Evolutionary conservation across 495 filamentous ascomycete genomes (phyloP).

Genomic region (Peziza echinospora): DNA sequence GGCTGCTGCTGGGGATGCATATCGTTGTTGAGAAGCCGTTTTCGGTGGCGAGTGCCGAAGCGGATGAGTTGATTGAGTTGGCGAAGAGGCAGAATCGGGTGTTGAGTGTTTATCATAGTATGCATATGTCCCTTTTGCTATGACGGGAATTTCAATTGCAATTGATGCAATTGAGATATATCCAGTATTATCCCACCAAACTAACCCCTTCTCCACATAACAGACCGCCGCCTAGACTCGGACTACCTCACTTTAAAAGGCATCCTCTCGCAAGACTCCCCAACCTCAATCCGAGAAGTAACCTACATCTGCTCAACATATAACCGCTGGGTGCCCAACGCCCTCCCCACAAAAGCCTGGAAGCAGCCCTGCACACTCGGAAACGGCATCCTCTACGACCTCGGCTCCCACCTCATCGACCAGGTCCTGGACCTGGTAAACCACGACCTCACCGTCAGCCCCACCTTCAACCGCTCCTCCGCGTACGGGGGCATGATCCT

Average conservation of each 20-base stretch:
- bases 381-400: slow-evolving; percentile 56
- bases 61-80: slow-evolving; percentile 42
- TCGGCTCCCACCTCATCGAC: slow-evolving; percentile 68
- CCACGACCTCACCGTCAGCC: too few species aligned
- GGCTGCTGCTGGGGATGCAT: slow-evolving; percentile 56
- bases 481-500: slow-evolving; percentile 53
- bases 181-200: too few species aligned
- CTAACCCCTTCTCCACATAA: too few species aligned
- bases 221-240: slow-evolving; percentile 59
- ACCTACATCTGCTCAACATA: slow-evolving; percentile 26
- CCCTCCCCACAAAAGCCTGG: slow-evolving; percentile 37
- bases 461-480: too few species aligned
- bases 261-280: slow-evolving; percentile 42
- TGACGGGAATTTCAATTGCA: background rate
- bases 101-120: slow-evolving; percentile 69
- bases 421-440: too few species aligned
- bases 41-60: slow-evolving; percentile 48
- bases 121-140: too few species aligned
- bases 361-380: slow-evolving; percentile 43
- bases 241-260: slow-evolving; percentile 57
- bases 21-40: slow-evolving; percentile 85
- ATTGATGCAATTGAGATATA: too few species aligned
- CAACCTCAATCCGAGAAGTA: slow-evolving; percentile 66
- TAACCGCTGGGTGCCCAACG: too few species aligned
- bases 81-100: slow-evolving; percentile 37